Evolutionary conservation across 768 basidiomycete genomes (phyloP), one percentile per base, ranked within the genome.

Genomic region (Daedaleopsis sinensis): DNA sequence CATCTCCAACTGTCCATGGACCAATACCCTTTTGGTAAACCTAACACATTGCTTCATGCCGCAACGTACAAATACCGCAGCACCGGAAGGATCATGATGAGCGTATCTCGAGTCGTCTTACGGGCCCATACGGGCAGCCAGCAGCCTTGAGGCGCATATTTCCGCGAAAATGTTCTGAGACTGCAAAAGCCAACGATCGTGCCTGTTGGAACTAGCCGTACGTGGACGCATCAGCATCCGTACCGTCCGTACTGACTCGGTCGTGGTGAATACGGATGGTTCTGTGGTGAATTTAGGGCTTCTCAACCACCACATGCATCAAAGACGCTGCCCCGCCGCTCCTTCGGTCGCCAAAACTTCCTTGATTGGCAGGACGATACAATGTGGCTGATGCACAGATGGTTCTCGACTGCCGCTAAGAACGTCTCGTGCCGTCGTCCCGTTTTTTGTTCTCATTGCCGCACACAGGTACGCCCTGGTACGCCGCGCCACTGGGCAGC

Each of bases 341-440:
- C 49, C 54, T 54, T 24, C 49, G 60, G 16, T 49, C 4, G 10
- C 43, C 16, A n/a, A n/a, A 37, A 27, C 43, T 32, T 13, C 53
- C 47, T 8, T 18, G 53, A 61, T 55, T 24, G 59, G 54, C 53
- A 61, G 27, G 48, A 19, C 21, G 59, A 55, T 55, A 55, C 59
- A 61, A 61, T 61, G 53, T 37, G 46, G 19, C 46, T 16, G n/a
- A 12, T 21, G 52, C 16, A 13, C 38, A 27, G 16, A 50, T 43
- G 23, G 21, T 12, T 36, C 49, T 52, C 55, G 35, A 54, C 60
- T 46, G 21, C 23, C 51, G 23, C 50, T 43, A 35, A 57, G 13
- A 35, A 27, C 32, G 18, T 36, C 10, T 38, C 21, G 21, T 18
- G 19, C 36, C 55, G 43, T 57, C 52, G 10, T 13, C 11, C 16